Evolutionary conservation across 805 yeast genomes (phyloP), one percentile per base, ranked within the genome.

Genomic region (Cyberlindnera xishuangbannaensis): DNA sequence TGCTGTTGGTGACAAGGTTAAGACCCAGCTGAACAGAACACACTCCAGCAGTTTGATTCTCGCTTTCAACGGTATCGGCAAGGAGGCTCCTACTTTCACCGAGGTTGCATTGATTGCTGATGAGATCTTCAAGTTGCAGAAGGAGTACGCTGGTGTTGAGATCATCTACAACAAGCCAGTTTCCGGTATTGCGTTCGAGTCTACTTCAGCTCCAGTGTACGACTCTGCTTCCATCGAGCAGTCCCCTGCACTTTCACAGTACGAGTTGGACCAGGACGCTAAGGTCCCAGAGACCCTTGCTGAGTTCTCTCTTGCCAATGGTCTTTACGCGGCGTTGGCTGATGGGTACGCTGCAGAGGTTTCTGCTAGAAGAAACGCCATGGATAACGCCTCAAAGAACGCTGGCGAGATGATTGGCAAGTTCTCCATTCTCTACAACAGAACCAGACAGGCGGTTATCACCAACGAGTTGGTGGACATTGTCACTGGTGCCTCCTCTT

Each of bases 391-490:
- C 45, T 87, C 97, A 52, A 90, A 92, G 92, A 90, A 90, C 63
- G 98, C 98, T 45, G 95, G 95, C 70, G 98, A 92, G 57, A 92
- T 92, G 97, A 92, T 92, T 62, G 78, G 76, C 70, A 82, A 76
- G 61, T 90, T 84, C 83, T 83, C 97, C 51, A 92, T 92, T 65
- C 79, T 92, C 68, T 92, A 92, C 73, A 92, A 92, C 88, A 90
- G 98, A 78, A 83, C 97, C 59, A 86, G 97, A 76, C 98, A 92
- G 77, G 96, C 97, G 51, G 96, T 88, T 61, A 90, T 90, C 60
- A 88, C 97, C 68, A 92, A 92, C 78, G 98, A 92, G 76, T 74
- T 92, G 79, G 98, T 92, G 60, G 98, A 92, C 71, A 92, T 92
- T 60, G 90, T 92, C 66, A 92, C 98, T 56, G 98, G 98, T 87